Evolutionary conservation across 2,329 filamentous ascomycete species (phyloP).

Genomic region (Fusarium sp.): DNA sequence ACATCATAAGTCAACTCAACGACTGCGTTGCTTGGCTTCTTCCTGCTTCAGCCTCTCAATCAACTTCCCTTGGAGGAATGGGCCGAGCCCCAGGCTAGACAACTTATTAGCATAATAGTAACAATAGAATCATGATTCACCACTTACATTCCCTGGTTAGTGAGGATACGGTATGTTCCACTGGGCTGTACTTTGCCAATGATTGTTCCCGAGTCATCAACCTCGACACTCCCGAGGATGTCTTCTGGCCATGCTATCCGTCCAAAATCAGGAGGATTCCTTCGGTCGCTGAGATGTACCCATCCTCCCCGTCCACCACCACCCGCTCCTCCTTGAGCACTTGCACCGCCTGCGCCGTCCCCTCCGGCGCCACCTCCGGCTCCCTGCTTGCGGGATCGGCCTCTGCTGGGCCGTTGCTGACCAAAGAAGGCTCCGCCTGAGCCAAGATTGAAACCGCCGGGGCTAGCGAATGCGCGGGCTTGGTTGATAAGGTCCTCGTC

Average conservation of each 20-base stretch:
- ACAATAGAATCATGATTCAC: neutral
- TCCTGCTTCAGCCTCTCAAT: slow-evolving; percentile 64
- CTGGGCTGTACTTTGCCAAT: slow-evolving; percentile 68
- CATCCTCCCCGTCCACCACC: slow-evolving; percentile 70
- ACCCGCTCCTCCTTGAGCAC: slow-evolving; percentile 70
- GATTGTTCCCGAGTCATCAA: slow-evolving; percentile 67
- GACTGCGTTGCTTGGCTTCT: slow-evolving; percentile 53
- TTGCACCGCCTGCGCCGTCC: slow-evolving; percentile 65
- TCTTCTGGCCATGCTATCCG: slow-evolving; percentile 77
- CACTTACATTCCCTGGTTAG: slow-evolving; percentile 74
- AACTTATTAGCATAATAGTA: slow-evolving; percentile 33
- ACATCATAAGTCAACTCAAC: slow-evolving; percentile 39
- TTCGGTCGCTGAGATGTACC: slow-evolving; percentile 71
- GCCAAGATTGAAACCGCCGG: slow-evolving; percentile 64
- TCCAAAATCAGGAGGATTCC: slow-evolving; percentile 74
- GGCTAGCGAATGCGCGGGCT: slow-evolving; percentile 68
- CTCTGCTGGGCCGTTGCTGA: slow-evolving; percentile 52
- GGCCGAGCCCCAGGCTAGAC: slow-evolving; percentile 48
- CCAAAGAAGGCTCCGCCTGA: slow-evolving; percentile 64
- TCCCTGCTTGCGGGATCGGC: slow-evolving; percentile 49
- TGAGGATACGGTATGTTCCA: slow-evolving; percentile 72
- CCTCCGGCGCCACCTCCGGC: slow-evolving; percentile 56
- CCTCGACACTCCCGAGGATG: slow-evolving; percentile 75
- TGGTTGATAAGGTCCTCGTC: slow-evolving; percentile 67
- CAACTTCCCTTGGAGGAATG: slow-evolving; percentile 64